Evolutionary conservation across 176 grass and related monocot genomes (phyloP), one percentile per base, ranked within the genome.

Genomic region (Dactylis glomerata): DNA sequence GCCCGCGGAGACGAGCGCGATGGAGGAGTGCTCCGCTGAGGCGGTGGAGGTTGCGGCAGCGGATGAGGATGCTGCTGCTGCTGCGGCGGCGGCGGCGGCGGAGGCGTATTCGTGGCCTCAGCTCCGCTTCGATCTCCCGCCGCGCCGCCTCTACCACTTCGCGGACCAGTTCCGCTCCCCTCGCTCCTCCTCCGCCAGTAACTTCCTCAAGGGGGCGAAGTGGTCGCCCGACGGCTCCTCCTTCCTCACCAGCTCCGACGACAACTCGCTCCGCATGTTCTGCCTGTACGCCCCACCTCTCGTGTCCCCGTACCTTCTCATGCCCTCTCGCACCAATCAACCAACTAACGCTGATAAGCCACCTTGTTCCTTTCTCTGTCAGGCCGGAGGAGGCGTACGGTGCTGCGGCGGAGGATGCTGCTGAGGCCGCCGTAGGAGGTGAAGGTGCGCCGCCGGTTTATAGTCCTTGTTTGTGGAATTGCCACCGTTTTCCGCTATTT

Each of bases 211-310:
- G 72, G 96, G 91, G 27, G 93, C 94, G 5, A 94, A 96, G 75
- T 99, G 96, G 96, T 96, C 96, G 15, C 96, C 96, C 11, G 96
- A 99, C 19, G 96, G 96, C 6, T 96, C 93, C 77, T 95, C 83
- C 86, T 96, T 99, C 81, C 96, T 99, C 86, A 94, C 89, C 63
- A 89, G 91, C 89, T 99, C 87, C 20, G 91, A 99, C 67, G 96
- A 99, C 86, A 96, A 99, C 86, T 90, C 93, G 42, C 93, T 96
- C 75, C 96, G 96, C 74, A 70, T 89, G 55, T 99, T 99, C 57
- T 92, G 90, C 91, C 70, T 95, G 96, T 96, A 74, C 33, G 20
- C 31, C 61, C 42, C 74, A 0, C 15, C 55, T 41, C 71, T 55
- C 50, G 1, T 30, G 38, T 45, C 41, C 59, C 72, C 32, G 23